Evolutionary conservation across 1,284 basidiomycete species (phyloP), one percentile per base, ranked within the genome.

Genomic region (Trametes hirsuta): DNA sequence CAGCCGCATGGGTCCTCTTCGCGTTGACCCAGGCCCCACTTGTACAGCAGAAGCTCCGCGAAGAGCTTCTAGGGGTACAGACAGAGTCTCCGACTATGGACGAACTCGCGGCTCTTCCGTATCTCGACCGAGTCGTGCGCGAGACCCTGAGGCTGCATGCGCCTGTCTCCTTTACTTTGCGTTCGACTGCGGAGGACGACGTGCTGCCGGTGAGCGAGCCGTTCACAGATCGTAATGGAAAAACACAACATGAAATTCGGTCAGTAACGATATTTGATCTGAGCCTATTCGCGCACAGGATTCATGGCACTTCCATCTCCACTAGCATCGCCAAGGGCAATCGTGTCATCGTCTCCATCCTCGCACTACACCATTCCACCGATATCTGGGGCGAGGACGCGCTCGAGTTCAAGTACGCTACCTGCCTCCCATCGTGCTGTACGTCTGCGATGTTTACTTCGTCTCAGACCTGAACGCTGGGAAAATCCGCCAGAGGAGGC

Each of bases 131-230:
- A n/a, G 86, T 93, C 12, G 77, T 91, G 4, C 82, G 87, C 30
- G 93, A 95, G 73, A 79, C 81, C 0, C 74, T 95, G 37, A 81
- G 93, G 10, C 66, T 93, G 8, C 78, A 88, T 65, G 66, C 85
- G 0, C 90, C 91, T 1, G 87, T 91, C 0, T 75, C 84, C 0
- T 70, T 69, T 2, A 84, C 84, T 0, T 69, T 81, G 15, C 81
- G 91, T 3, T 72, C 80, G 6, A 80, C 81, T 0, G 70, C 69
- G 39, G 74, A 80, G 46, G 86, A 90, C 62, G 84, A 85, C 25
- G 62, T 68, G 8, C 71, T 78, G 18, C 76, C 76, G 0, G 57
- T 77, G 9, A 65, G 60, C 25, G 64, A 63, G 44, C 73, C 72
- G 2, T 67, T 72, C 58, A 64, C 59, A 2, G 75, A 76, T 51